Evolutionary conservation across 495 filamentous ascomycete genomes (phyloP).

Genomic region (Entonaema liquescens): DNA sequence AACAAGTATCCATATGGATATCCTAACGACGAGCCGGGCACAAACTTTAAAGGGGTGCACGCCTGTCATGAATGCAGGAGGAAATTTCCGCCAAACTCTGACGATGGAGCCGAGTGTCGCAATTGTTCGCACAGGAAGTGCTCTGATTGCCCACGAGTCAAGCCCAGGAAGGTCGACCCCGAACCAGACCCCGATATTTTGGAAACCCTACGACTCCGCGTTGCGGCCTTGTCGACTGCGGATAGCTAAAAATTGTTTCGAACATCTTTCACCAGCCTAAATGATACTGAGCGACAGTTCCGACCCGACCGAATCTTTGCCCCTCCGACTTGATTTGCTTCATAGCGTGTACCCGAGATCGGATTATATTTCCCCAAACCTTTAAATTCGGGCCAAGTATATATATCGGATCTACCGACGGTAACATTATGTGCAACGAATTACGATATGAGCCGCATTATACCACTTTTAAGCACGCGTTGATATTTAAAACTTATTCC

Average conservation of each 20-base stretch:
- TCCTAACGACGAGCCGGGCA: conserved; percentile 69
- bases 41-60: conserved; percentile 60
- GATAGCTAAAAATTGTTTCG: conserved; percentile 24
- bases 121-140: conserved; percentile 69
- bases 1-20: conserved; percentile 81
- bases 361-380: neutral
- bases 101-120: conserved; percentile 60
- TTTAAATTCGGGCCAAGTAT: conserved; percentile 21
- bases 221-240: conserved; percentile 36
- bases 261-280: neutral
- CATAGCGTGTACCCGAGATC: neutral
- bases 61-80: conserved; percentile 71
- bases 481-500: conserved; percentile 23
- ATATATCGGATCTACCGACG: conserved; percentile 30
- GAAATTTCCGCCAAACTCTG: conserved; percentile 57
- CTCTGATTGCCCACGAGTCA: conserved; percentile 54
- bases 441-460: conserved; percentile 46
- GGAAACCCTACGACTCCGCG: conserved; percentile 56
- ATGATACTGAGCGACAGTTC: neutral
- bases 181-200: conserved; percentile 72
- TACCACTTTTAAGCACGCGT: conserved; percentile 41
- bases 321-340: conserved; percentile 11
- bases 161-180: conserved; percentile 67
- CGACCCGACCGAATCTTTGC: conserved; percentile 1
- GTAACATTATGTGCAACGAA: conserved; percentile 37